Conservation (phyloP, 768 basidiomycete genomes). For the Thelephora aurantiotincta region DNA sequence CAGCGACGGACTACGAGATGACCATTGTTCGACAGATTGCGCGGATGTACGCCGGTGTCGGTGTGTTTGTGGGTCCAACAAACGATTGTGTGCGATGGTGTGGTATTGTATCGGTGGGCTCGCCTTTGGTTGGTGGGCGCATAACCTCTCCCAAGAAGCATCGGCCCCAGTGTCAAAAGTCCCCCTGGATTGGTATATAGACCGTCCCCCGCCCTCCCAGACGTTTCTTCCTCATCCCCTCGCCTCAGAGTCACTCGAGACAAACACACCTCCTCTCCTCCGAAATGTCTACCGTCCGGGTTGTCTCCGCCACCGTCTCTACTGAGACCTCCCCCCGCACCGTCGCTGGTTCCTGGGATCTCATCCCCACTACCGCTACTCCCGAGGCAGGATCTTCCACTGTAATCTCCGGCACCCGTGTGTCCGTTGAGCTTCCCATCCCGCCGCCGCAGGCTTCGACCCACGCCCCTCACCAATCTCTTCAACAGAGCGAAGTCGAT, state of each 20-base stretch:
- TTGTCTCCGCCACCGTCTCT: slow-evolving; percentile 6
- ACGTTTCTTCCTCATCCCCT: slow-evolving; percentile 5
- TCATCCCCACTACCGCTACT: slow-evolving; percentile 4
- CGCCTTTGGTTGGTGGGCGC: too few relatives aligned
- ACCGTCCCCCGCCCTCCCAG: background rate
- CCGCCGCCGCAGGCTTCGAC: slow-evolving; percentile 2
- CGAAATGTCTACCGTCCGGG: background rate
- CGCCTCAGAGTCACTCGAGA: background rate
- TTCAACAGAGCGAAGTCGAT: slow-evolving; percentile 1
- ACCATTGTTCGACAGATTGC: too few relatives aligned
- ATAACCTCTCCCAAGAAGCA: too few relatives aligned
- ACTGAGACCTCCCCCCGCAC: slow-evolving; percentile 3
- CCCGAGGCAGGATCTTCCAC: slow-evolving; percentile 7
- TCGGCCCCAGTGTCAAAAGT: too few relatives aligned
- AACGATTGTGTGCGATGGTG: too few relatives aligned
- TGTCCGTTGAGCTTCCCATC: background rate
- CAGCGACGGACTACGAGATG: too few relatives aligned
- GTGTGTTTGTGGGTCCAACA: too few relatives aligned
- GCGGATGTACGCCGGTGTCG: too few relatives aligned
- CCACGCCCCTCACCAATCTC: slow-evolving; percentile 1
- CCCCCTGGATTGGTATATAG: slow-evolving; percentile 1
- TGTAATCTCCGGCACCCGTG: slow-evolving; percentile 3
- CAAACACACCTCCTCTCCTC: background rate
- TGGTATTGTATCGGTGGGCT: too few relatives aligned
- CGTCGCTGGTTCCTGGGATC: slow-evolving; percentile 9